Percentiles rank a stretch among this genome's conserved stretches.
Evolutionary conservation across 1,284 basidiomycete genomes (phyloP).

Genomic region (Ganoderma lingzhi): DNA sequence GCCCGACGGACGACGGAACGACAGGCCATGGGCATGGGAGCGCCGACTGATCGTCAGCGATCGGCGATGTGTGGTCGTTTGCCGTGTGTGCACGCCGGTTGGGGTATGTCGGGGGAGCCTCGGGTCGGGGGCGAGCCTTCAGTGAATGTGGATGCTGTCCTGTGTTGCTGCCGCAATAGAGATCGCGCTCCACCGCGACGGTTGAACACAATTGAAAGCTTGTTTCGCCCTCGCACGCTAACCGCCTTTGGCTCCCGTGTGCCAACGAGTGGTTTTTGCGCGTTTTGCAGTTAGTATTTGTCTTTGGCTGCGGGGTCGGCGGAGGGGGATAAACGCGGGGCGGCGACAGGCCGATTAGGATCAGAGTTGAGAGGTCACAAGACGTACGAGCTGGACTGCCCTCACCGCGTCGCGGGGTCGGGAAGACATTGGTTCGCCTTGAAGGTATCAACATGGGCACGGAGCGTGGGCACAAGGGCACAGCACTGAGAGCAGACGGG

Average conservation of each 20-base stretch:
- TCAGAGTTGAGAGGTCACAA: background rate
- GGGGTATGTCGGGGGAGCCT: slow-evolving; percentile 34
- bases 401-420: background rate
- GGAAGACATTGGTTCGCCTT: slow-evolving; percentile 6
- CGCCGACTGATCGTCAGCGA: slow-evolving; percentile 23
- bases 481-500: slow-evolving; percentile 27
- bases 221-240: slow-evolving; percentile 33
- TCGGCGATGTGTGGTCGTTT: slow-evolving; percentile 29
- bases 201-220: slow-evolving; percentile 30
- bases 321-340: background rate
- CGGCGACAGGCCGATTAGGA: background rate
- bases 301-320: background rate
- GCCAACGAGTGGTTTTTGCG: slow-evolving; percentile 11
- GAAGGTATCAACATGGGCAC: slow-evolving; percentile 6
- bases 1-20: background rate
- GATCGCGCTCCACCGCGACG: background rate
- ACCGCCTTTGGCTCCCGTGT: slow-evolving; percentile 25
- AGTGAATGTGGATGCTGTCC: background rate
- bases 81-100: slow-evolving; percentile 26
- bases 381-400: background rate
- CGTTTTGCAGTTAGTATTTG: background rate
- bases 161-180: slow-evolving; percentile 2
- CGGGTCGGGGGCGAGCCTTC: slow-evolving; percentile 21
- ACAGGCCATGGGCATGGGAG: slow-evolving; percentile 10
- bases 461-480: slow-evolving; percentile 16